phyloP scores from a whole-genome alignment of 257 asterid species.

The Nicotiana tabacum region DNA sequence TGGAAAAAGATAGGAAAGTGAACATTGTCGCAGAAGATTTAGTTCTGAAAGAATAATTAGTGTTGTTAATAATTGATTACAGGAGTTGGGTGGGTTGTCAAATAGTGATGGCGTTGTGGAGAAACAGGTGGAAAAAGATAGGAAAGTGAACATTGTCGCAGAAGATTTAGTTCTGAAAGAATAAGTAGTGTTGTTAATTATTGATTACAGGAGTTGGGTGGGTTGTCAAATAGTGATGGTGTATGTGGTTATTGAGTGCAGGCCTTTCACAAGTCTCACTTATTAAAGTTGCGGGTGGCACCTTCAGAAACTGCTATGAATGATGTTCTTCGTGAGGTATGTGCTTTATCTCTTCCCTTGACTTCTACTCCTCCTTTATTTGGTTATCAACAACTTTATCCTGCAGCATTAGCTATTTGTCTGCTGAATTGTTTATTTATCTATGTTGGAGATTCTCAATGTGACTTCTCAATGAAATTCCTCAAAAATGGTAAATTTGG shows the following conservation, averaged over 20 bases:
- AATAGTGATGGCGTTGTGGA: neutral
- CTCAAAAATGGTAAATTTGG: neutral
- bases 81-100: neutral
- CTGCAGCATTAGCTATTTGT: neutral
- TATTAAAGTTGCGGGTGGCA: constrained; percentile 86
- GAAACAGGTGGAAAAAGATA: neutral
- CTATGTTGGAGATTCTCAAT: neutral
- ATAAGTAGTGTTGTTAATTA: neutral
- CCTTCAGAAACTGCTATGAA: constrained; percentile 99
- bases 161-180: neutral
- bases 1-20: neutral
- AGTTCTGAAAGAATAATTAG: neutral
- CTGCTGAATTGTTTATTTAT: neutral
- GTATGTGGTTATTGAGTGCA: constrained; percentile 19
- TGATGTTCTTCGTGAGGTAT: constrained; percentile 97
- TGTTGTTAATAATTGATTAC: neutral
- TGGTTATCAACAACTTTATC: neutral
- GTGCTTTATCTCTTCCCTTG: constrained; percentile 10
- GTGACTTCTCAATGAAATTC: neutral
- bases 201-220: neutral
- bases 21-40: neutral
- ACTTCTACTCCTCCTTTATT: neutral
- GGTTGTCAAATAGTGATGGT: neutral
- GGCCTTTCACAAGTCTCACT: constrained; percentile 98
- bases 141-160: neutral